A percentile compares a stretch with the other conserved stretches of the same genome.
These are phyloP conservation scores for Fusarium multiceps DNA, from an alignment of 2,329 filamentous ascomycete species.

Conservation along the genomic window DNA sequence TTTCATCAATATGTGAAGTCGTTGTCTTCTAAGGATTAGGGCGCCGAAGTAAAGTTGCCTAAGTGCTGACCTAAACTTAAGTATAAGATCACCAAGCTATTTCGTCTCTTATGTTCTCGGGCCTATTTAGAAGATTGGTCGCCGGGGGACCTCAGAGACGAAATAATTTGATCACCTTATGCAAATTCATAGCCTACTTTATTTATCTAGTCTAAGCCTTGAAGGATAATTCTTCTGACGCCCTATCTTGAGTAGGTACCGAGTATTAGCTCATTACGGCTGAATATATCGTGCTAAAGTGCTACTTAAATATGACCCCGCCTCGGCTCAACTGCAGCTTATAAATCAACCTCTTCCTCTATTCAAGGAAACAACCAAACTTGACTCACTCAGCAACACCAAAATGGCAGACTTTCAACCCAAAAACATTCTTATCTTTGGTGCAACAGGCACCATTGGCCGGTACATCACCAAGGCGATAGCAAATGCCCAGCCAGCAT, in stretches of 20 bases:
- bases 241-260: neutral
- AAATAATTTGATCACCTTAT: too few species aligned
- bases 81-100: neutral
- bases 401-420: slow-evolving; percentile 39
- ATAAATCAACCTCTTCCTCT: neutral
- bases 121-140: fast-evolving
- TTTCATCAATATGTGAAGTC: too few species aligned
- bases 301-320: slow-evolving; percentile 2
- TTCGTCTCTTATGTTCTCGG: neutral
- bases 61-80: neutral
- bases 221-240: neutral
- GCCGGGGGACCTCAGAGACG: too few species aligned
- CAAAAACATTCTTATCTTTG: slow-evolving; percentile 46
- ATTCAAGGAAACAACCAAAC: neutral
- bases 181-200: too few species aligned
- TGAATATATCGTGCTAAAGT: slow-evolving; percentile 14
- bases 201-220: too few species aligned
- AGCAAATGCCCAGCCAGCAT: slow-evolving; percentile 50
- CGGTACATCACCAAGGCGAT: slow-evolving; percentile 55
- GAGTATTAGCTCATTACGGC: neutral
- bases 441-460: slow-evolving; percentile 57
- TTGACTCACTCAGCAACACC: neutral
- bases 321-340: slow-evolving; percentile 12
- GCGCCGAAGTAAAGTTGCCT: too few species aligned
- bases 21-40: too few species aligned